These are phyloP conservation scores for Emergomyces orientalis DNA, from an alignment of 2,329 filamentous ascomycete genomes.

Conservation along the genomic window DNA sequence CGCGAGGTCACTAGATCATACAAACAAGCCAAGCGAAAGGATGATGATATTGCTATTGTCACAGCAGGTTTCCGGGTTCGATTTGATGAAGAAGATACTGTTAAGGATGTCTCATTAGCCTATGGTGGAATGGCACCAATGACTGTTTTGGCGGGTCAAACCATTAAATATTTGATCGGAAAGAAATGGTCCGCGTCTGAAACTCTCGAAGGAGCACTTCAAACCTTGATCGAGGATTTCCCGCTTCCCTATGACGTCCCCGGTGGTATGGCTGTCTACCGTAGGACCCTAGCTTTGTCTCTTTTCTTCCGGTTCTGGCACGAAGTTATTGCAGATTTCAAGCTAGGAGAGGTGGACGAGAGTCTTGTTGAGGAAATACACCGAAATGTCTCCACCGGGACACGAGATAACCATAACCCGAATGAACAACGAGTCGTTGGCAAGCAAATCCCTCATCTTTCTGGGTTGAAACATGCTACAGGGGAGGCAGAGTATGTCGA, in stretches of 20 bases:
- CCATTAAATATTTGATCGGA: constrained; percentile 58
- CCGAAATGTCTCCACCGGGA: constrained; percentile 64
- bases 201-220: constrained; percentile 72
- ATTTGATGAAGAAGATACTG: constrained; percentile 52
- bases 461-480: constrained; percentile 75
- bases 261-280: constrained; percentile 82
- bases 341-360: constrained; percentile 48
- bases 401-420: constrained; percentile 60
- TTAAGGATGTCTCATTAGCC: constrained; percentile 62
- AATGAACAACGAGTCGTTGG: constrained; percentile 68
- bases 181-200: constrained; percentile 63
- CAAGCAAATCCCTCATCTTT: constrained; percentile 68
- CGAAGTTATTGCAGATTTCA: constrained; percentile 58
- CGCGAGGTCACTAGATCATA: constrained; percentile 73
- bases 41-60: constrained; percentile 88
- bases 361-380: constrained; percentile 69
- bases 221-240: constrained; percentile 66
- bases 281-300: constrained; percentile 68
- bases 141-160: constrained; percentile 64
- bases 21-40: constrained; percentile 84
- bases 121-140: constrained; percentile 84
- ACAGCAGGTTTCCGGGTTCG: constrained; percentile 66
- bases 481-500: constrained; percentile 86
- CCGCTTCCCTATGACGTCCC: constrained; percentile 75
- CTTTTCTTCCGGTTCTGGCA: constrained; percentile 95